phyloP scores from a whole-genome alignment of 2,329 filamentous ascomycete genomes.

The Didymella pomorum region DNA sequence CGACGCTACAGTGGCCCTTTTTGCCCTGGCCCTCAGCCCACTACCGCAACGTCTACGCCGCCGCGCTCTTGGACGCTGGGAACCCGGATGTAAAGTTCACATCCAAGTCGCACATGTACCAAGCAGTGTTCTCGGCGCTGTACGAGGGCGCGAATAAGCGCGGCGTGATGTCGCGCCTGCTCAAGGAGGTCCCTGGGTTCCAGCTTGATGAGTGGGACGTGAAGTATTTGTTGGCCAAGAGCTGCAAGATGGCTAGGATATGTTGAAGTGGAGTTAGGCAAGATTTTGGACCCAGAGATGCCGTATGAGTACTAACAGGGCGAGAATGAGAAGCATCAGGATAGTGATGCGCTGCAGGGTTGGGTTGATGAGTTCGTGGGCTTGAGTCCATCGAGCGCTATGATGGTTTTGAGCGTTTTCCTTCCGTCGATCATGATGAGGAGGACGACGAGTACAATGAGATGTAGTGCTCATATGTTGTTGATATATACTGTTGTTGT shows the following conservation, averaged over 20 bases:
- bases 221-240: not conserved
- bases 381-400: not conserved
- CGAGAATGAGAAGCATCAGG: not conserved
- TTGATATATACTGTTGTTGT: too few species aligned
- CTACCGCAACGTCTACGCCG: constrained; percentile 22
- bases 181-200: not conserved
- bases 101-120: constrained; percentile 16
- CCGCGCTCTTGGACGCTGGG: constrained; percentile 18
- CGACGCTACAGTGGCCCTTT: not conserved
- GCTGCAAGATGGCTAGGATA: not conserved
- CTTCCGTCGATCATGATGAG: not conserved
- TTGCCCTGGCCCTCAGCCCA: not conserved
- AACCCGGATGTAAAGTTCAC: constrained; percentile 19
- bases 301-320: not conserved
- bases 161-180: not conserved
- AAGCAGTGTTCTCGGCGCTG: constrained; percentile 10
- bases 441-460: too few species aligned
- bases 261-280: constrained; percentile 2
- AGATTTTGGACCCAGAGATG: constrained; percentile 6
- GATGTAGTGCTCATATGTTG: not conserved
- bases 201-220: not conserved
- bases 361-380: constrained; percentile 1
- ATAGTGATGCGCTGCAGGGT: not conserved
- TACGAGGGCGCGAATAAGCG: constrained; percentile 2
- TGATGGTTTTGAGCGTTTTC: not conserved